A percentile compares a stretch with the other conserved stretches of the same genome.
phyloP scores from a whole-genome alignment of 2,329 filamentous ascomycete species.

The Diaporthe capsici region DNA sequence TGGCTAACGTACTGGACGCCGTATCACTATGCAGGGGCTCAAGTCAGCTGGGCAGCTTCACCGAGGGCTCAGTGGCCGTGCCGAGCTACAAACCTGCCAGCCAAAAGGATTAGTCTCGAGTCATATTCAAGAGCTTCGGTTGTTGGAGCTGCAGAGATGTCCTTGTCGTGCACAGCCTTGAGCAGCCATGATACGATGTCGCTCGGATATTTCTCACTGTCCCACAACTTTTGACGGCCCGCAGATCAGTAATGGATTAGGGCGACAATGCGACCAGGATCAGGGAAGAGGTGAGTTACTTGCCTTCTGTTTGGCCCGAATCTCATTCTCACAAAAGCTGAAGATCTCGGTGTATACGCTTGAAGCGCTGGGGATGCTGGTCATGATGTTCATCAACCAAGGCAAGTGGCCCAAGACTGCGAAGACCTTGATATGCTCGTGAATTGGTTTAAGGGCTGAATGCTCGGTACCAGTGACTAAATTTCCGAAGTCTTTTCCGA shows the following conservation, averaged over 20 bases:
- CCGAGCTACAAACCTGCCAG: conserved; percentile 15
- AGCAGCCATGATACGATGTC: conserved; percentile 34
- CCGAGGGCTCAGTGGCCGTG: neutral
- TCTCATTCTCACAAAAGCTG: neutral
- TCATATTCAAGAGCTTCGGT: conserved; percentile 23
- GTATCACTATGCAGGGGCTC: conserved; percentile 19
- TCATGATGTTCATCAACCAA: conserved; percentile 21
- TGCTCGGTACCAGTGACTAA: conserved; percentile 17
- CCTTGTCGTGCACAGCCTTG: conserved; percentile 27
- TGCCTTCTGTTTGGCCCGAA: conserved; percentile 19
- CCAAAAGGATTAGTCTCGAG: conserved; percentile 19
- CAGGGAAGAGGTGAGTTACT: neutral
- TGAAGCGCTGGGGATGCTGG: neutral
- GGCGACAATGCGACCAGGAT: neutral
- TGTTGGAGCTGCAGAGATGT: conserved; percentile 25
- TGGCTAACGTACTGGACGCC: conserved; percentile 12
- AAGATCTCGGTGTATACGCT: conserved; percentile 10
- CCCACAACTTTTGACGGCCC: conserved; percentile 6
- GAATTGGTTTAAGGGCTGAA: conserved; percentile 19
- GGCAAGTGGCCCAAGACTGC: neutral
- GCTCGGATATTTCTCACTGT: conserved; percentile 24
- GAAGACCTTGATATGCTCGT: conserved; percentile 17
- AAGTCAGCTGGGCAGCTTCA: neutral
- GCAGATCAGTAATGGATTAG: neutral
- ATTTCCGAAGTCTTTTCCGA: conserved; percentile 27